Percentiles rank a stretch among this genome's conserved stretches.
phyloP scores from a whole-genome alignment of 2,329 filamentous ascomycete genomes.

The Pseudonectria foliicola region DNA sequence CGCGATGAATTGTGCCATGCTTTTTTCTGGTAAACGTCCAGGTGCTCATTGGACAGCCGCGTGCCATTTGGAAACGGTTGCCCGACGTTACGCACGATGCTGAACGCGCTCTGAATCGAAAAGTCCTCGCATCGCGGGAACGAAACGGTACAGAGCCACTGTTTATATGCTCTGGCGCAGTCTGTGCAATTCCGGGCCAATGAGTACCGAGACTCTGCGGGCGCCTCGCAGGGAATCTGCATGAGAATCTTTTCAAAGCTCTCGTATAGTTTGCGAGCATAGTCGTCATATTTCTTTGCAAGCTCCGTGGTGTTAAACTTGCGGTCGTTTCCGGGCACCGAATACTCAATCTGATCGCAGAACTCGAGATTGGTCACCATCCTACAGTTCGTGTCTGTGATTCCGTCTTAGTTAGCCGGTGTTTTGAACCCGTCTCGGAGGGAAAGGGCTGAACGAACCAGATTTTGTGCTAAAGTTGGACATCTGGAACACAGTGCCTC shows the following conservation, averaged over 20 bases:
- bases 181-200: constrained; percentile 68
- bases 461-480: constrained; percentile 73
- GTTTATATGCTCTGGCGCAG: constrained; percentile 77
- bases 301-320: constrained; percentile 57
- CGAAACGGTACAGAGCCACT: constrained; percentile 88
- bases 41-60: constrained; percentile 33
- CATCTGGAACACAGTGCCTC: constrained; percentile 65
- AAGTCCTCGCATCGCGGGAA: constrained; percentile 92
- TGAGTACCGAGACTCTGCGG: constrained; percentile 68
- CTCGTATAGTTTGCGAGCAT: constrained; percentile 60
- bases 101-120: constrained; percentile 40
- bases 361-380: constrained; percentile 83
- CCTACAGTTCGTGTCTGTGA: constrained; percentile 68
- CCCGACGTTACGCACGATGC: constrained; percentile 58
- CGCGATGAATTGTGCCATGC: constrained; percentile 45
- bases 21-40: constrained; percentile 11
- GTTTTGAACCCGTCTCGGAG: neutral
- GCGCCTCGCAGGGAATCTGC: constrained; percentile 79
- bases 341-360: constrained; percentile 82
- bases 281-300: constrained; percentile 67
- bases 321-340: constrained; percentile 73
- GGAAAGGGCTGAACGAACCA: constrained; percentile 43
- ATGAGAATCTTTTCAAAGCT: constrained; percentile 77
- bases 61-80: constrained; percentile 66
- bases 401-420: constrained; percentile 2